Base-by-base conservation (phyloP, 1,284 basidiomycete genomes). In the Coniophora puteana region DNA sequence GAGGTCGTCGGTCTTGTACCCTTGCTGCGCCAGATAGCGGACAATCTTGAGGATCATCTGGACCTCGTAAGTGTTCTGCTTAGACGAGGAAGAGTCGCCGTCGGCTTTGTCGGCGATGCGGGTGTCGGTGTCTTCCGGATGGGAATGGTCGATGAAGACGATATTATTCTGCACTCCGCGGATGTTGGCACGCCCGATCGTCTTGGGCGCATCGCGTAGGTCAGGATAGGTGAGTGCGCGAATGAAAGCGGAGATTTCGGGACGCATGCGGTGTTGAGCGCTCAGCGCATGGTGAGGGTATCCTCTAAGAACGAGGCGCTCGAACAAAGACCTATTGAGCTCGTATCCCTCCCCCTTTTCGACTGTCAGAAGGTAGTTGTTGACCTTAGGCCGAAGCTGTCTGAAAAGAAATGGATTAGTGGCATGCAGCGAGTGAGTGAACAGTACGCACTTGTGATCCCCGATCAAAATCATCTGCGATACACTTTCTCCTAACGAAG, bases 371-470 rank as follows among this genome's bases (percentile, higher is more conserved):
- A 53, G 39, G 45, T 83, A 84, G 43, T 71, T 71, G 47, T 82
- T 80, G 38, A 82, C 76, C 51, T 84, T 84, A 0, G 81, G 82
- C 8, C 81, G 78, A 4, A 84, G 63, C 57, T 84, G 82, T 57
- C 82, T 84, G 36, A 22, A 20, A 30, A 48, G 8, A 38, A 14
- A 22, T 35, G 20, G 18, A 21, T 22, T 7, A 21, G 10, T 14
- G 13, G 11, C 14, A 49, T 41, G 29, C 18, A 45, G 42, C n/a
- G 25, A 17, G 13, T 4, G 14, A 14, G 13, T 24, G 12, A 8
- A 8, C n/a, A 22, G 13, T 18, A 33, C 74, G 17, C 57, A 84
- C 80, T 84, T 76, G 53, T 84, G 81, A 49, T 84, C 82, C 2
- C 81, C 81, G 25, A 84, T 84, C 13, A 83, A 61, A 41, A 84